A percentile compares a stretch with the other conserved stretches of the same genome.
phyloP scores from a whole-genome alignment of 345 rosid species.

The Angophora floribunda region DNA sequence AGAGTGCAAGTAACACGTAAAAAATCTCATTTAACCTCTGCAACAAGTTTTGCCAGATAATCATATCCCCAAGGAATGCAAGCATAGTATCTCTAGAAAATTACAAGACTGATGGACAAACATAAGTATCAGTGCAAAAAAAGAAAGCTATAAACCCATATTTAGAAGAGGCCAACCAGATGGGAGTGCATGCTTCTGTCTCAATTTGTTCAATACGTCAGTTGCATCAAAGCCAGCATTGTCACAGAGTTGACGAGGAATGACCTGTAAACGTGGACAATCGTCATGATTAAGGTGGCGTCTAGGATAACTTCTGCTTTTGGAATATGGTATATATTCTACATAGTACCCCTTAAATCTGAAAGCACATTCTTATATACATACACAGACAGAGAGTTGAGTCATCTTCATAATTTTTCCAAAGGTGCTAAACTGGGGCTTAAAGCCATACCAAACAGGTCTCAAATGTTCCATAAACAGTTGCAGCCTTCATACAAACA shows the following conservation, averaged over 20 bases:
- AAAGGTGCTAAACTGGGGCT: neutral
- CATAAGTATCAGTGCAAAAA: neutral
- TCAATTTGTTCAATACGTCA: slow-evolving; percentile 91
- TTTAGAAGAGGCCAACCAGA: slow-evolving; percentile 40
- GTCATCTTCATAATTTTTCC: neutral
- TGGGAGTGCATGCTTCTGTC: slow-evolving; percentile 92
- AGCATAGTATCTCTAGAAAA: neutral
- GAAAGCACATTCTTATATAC: neutral
- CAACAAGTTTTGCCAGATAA: neutral
- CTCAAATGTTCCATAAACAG: neutral
- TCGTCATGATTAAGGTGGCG: neutral
- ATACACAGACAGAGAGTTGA: neutral
- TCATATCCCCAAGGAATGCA: neutral
- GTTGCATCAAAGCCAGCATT: slow-evolving; percentile 99
- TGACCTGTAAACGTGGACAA: slow-evolving; percentile 41
- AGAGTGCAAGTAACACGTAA: neutral
- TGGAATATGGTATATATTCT: neutral
- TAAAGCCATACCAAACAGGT: neutral
- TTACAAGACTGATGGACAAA: neutral
- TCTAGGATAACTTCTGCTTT: neutral
- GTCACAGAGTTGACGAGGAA: slow-evolving; percentile 94
- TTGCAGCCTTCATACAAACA: neutral
- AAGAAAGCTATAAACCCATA: neutral
- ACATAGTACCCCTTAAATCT: neutral
- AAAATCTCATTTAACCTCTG: neutral